Conservation (phyloP, 1,284 basidiomycete genomes). For the Rhodofomes roseus region DNA sequence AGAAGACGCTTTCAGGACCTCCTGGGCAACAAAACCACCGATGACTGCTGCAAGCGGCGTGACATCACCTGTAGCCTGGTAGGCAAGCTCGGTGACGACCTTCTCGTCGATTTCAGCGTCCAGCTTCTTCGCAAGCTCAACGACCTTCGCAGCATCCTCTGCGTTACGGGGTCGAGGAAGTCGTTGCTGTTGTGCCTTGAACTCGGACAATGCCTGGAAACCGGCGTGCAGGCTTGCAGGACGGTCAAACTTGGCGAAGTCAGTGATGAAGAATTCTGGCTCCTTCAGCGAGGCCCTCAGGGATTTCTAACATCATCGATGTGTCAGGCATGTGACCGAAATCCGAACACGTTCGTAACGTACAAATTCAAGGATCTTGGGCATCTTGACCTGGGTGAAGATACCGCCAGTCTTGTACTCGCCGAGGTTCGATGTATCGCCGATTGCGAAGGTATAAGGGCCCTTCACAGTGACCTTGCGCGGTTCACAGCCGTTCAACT, state of each 20-base stretch:
- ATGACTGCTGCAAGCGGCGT: slow-evolving; percentile 92
- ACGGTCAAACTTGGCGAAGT: slow-evolving; percentile 97
- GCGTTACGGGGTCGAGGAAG: slow-evolving; percentile 84
- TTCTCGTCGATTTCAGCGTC: slow-evolving; percentile 79
- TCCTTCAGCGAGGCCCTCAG: slow-evolving; percentile 80
- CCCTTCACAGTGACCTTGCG: slow-evolving; percentile 93
- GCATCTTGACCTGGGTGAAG: slow-evolving; percentile 99
- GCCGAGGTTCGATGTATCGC: slow-evolving; percentile 78
- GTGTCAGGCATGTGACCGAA: not conserved
- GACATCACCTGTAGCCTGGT: slow-evolving; percentile 91
- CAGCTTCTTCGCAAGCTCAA: slow-evolving; percentile 79
- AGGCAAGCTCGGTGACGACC: slow-evolving; percentile 81
- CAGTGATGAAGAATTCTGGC: slow-evolving; percentile 93
- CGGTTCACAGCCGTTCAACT: slow-evolving; percentile 88
- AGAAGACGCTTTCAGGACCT: slow-evolving; percentile 95
- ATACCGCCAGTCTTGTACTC: slow-evolving; percentile 90
- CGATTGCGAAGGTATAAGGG: slow-evolving; percentile 94
- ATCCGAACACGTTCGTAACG: slow-evolving; percentile 27
- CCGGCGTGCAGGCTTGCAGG: slow-evolving; percentile 89
- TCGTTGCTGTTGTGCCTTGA: slow-evolving; percentile 63
- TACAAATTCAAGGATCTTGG: slow-evolving; percentile 92
- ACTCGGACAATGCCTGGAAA: slow-evolving; percentile 92
- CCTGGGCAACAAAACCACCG: slow-evolving; percentile 97
- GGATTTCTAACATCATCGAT: slow-evolving; percentile 69
- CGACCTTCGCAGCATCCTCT: slow-evolving; percentile 74